Conservation (phyloP, 2,329 filamentous ascomycete species). For the Pseudogymnoascus sp. region DNA sequence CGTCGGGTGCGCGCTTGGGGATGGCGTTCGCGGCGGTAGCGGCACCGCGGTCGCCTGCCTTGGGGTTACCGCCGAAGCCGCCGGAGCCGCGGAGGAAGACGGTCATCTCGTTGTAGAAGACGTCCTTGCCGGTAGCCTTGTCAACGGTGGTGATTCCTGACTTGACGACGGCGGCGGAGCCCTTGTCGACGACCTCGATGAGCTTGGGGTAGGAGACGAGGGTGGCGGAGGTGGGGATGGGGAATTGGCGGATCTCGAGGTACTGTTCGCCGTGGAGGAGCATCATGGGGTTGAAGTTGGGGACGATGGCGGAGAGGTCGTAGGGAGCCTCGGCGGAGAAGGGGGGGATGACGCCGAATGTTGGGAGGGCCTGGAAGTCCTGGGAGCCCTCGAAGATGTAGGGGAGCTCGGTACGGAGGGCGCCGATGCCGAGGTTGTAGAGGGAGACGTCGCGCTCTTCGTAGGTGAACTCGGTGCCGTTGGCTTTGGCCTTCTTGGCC, state of each 20-base stretch:
- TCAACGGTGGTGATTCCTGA: conserved; percentile 75
- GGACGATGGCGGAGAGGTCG: conserved; percentile 72
- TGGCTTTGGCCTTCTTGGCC: conserved; percentile 62
- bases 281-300: conserved; percentile 98
- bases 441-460: conserved; percentile 83
- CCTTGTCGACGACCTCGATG: conserved; percentile 94
- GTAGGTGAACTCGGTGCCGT: conserved; percentile 73
- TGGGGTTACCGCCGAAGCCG: conserved; percentile 78
- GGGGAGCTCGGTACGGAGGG: conserved; percentile 79
- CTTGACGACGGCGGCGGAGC: conserved; percentile 76
- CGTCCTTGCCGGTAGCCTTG: conserved; percentile 73
- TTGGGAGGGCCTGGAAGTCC: conserved; percentile 87
- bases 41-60: conserved; percentile 68
- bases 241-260: conserved; percentile 87
- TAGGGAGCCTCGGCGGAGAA: conserved; percentile 80
- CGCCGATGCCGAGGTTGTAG: conserved; percentile 91
- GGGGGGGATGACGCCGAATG: conserved; percentile 92
- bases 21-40: conserved; percentile 72
- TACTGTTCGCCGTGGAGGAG: conserved; percentile 97
- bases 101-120: conserved; percentile 97
- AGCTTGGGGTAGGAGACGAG: conserved; percentile 71
- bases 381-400: conserved; percentile 87
- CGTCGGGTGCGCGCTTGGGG: conserved; percentile 69
- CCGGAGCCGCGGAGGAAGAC: conserved; percentile 87
- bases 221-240: conserved; percentile 75